These are phyloP conservation scores for Dendrobium huoshanense DNA, from an alignment of 106 monocot genomes.

Conservation along the genomic window DNA sequence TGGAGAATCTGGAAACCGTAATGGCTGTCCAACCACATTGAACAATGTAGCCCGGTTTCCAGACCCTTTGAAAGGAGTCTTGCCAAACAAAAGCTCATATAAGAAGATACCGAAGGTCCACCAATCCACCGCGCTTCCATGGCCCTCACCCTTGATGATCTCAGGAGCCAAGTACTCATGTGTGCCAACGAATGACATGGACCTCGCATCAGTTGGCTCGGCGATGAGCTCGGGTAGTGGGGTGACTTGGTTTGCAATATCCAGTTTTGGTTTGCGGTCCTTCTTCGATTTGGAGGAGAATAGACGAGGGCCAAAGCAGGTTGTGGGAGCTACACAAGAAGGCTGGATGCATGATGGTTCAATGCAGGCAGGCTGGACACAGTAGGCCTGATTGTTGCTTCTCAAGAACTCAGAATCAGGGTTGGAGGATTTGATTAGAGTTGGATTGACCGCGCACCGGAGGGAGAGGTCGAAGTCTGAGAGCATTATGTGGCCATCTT, in stretches of 20 bases:
- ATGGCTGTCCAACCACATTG: constrained; percentile 38
- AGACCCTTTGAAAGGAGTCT: constrained; percentile 16
- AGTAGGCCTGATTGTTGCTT: constrained; percentile 16
- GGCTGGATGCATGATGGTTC: constrained; percentile 32
- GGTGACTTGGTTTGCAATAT: constrained; percentile 25
- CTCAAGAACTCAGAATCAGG: constrained; percentile 15
- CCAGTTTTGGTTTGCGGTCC: constrained; percentile 22
- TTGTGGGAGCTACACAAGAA: constrained; percentile 25
- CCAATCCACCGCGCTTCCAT: constrained; percentile 20
- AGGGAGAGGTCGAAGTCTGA: constrained; percentile 69
- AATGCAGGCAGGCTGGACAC: constrained; percentile 32
- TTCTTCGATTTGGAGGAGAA: constrained; percentile 50
- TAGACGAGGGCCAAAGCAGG: constrained; percentile 26
- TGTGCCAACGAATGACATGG: constrained; percentile 51
- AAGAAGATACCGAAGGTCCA: constrained; percentile 22
- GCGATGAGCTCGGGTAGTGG: constrained; percentile 38
- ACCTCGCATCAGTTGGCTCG: constrained; percentile 41
- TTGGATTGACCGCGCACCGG: constrained; percentile 30
- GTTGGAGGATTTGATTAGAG: constrained; percentile 34
- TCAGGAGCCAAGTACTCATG: constrained; percentile 31
- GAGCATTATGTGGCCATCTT: constrained; percentile 84
- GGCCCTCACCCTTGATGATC: constrained; percentile 22
- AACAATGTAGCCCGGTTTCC: constrained; percentile 23
- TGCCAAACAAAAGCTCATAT: constrained; percentile 13
- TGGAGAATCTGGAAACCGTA: constrained; percentile 10